phyloP scores from a whole-genome alignment of 345 rosid genomes.

The Brassica nigra region DNA sequence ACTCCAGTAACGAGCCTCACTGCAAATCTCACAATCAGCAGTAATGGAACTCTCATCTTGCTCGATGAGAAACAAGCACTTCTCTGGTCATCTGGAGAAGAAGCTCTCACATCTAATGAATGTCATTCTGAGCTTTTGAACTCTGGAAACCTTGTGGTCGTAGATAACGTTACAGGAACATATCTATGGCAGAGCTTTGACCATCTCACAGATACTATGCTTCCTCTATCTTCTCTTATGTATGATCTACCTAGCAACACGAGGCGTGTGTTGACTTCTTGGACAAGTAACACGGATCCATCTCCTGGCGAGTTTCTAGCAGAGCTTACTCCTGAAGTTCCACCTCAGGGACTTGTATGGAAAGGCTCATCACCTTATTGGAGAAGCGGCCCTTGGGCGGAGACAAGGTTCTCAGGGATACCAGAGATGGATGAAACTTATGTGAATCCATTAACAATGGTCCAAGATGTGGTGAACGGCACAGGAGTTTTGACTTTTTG shows the following conservation, averaged over 20 bases:
- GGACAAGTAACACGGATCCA: neutral
- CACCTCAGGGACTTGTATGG: neutral
- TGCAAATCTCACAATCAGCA: neutral
- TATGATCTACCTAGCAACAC: neutral
- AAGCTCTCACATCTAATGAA: neutral
- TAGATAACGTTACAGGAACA: neutral
- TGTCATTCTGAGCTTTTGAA: neutral
- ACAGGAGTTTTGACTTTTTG: neutral
- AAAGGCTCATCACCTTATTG: neutral
- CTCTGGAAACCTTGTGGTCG: neutral
- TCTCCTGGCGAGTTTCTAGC: neutral
- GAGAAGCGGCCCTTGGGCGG: neutral
- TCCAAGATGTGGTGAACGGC: neutral
- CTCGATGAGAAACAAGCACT: neutral
- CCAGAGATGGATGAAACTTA: neutral
- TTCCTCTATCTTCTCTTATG: neutral
- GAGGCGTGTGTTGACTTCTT: neutral
- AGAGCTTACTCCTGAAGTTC: neutral
- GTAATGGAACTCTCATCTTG: neutral
- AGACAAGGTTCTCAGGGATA: constrained; percentile 1
- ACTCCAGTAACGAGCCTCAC: neutral
- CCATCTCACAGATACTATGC: neutral
- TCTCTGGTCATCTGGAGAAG: neutral
- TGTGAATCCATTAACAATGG: neutral
- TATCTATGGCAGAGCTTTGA: neutral